Evolutionary conservation across 768 basidiomycete species (phyloP), one percentile per base, ranked within the genome.

Genomic region (Agaricus subrufescens): DNA sequence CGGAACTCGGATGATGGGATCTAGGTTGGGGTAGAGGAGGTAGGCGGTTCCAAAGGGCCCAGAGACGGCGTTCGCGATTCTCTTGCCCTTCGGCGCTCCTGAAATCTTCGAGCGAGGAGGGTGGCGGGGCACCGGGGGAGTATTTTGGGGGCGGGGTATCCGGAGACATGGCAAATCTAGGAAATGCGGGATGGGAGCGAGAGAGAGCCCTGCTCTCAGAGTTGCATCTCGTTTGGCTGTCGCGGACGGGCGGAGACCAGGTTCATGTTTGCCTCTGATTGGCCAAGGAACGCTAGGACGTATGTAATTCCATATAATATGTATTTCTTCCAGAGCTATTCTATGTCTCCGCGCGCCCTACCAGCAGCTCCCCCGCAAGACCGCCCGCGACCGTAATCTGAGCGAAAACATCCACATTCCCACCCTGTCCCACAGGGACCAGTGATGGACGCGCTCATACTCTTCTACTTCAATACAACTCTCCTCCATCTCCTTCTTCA

Each of bases 51-150:
- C 89, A 93, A 30, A 92, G 68, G 46, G 77, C 77, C 53, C 77
- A 75, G 50, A 91, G 68, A 48, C 83, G 79, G 48, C 73, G 73
- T 66, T 86, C 84, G 38, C 90, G 75, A 59, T 74, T 72, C 58
- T 80, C 82, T 60, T 73, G 70, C 37, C 87, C 87, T 70, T 94
- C 91, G 38, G 69, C 72, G 53, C 73, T 72, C 48, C 77, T 81
- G 64, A 87, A 92, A 58, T 85, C 87, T 38, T 73, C 68, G 46
- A 94, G 77, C 46, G 77, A 80, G 77, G 57, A 87, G 84, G 42
- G 43, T 52, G 48, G 23, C 46, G 19, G 29, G 30, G 38, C 3
- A 26, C 11, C 9, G 10, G 45, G 23, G 12, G 43, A 4, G 15
- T 31, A 4, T 15, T 48, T 54, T 12, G 40, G 10, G 19, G 44